Base-by-base conservation (phyloP, 1,284 basidiomycete genomes). In the Leccinum subrobustum region DNA sequence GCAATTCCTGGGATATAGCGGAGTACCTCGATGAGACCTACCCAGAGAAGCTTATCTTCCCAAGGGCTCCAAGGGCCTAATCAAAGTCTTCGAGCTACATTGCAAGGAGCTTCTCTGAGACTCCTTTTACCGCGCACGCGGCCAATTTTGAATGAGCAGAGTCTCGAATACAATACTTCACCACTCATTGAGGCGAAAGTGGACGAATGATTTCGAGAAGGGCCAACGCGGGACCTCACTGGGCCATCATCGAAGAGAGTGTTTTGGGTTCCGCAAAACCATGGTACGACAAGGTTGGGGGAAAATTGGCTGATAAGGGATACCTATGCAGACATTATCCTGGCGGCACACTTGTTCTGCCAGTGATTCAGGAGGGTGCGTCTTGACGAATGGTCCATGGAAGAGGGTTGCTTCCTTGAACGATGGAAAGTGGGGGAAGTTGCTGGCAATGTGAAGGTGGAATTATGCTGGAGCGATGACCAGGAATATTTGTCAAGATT, bases 11-110 rank as follows among this genome's bases (percentile, higher is more conserved):
- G 50, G 62, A 60, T 33, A 81, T 81, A 47, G 74, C 79, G 0
- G 68, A 73, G 42, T 83, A 29, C 60, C 75, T 83, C 29, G 81
- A 83, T 59, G 64, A 69, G 53, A 75, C 75, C 16, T 81, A 81
- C 62, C 77, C 79, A 0, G 68, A 75, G 27, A 76, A 74, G 3
- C 76, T 74, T 0, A 59, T 79, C n/a, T 70, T 83, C 52, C 77
- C 11, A 33, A 33, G 2, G 31, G 31, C 31, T 73, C 75, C 2
- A 52, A 67, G 11, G 73, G 66, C 4, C 57, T 81, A 7, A 73
- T 78, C 51, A 31, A n/a, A 8, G 51, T 25, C 51, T 33, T 52
- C 51, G 9, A 12, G 27, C 4, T 16, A 25, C 25, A 18, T 16
- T 18, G 9, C 51, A 52, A 31, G 29, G n/a, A 27, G 8, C 48